Conservation (phyloP, 208 protist genomes). For the Leishmania tarentolae region DNA sequence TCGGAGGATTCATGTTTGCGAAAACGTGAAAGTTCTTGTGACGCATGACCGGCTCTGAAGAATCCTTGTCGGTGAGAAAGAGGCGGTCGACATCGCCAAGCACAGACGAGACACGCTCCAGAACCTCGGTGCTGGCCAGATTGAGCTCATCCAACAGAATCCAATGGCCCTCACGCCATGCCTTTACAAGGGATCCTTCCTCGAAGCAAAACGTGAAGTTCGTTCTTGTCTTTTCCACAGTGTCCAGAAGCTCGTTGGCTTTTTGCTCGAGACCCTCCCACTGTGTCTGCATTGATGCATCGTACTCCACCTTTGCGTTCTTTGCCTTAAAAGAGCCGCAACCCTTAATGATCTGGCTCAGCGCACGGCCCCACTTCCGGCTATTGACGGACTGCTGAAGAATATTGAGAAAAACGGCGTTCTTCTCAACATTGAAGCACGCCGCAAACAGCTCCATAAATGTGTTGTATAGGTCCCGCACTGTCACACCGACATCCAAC, state of each 20-base stretch:
- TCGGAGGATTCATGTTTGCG: conserved; percentile 99
- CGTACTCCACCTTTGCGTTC: conserved; percentile 32
- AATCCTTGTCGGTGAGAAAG: conserved; percentile 81
- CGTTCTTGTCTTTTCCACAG: conserved; percentile 53
- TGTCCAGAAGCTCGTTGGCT: conserved; percentile 54
- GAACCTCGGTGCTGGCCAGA: conserved; percentile 97
- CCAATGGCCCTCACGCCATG: conserved; percentile 98
- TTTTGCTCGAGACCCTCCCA: conserved; percentile 69
- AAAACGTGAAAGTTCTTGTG: conserved; percentile 99
- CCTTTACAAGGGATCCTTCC: conserved; percentile 97
- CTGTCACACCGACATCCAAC: conserved; percentile 90
- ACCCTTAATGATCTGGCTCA: conserved; percentile 80
- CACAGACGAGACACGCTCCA: conserved; percentile 96
- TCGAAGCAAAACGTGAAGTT: conserved; percentile 98
- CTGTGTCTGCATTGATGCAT: conserved; percentile 21
- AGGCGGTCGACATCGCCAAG: conserved; percentile 92
- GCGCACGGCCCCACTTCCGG: conserved; percentile 63
- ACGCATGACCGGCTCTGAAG: conserved; percentile 61
- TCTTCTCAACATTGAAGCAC: conserved; percentile 93
- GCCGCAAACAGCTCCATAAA: conserved; percentile 95
- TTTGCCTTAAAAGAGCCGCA: conserved; percentile 71
- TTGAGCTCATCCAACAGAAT: conserved; percentile 99
- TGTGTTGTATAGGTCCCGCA: conserved; percentile 65
- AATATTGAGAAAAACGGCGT: conserved; percentile 71
- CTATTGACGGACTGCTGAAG: conserved; percentile 65